Evolutionary conservation across 306 rosid genomes (phyloP).

Genomic region (Rosa chinensis): DNA sequence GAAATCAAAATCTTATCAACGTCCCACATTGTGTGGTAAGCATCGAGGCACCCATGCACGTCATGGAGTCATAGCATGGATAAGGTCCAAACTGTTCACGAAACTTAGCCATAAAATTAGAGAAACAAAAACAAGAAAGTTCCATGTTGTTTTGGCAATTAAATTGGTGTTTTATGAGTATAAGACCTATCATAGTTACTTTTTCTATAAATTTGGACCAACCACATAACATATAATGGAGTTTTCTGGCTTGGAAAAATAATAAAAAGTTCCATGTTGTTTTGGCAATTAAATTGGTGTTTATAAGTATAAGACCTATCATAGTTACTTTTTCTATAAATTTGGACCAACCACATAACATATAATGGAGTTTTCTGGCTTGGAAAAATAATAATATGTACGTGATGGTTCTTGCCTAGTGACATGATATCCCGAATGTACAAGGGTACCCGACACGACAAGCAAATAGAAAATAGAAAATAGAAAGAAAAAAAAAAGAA

Average conservation of each 20-base stretch:
- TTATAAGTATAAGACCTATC: not conserved
- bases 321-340: not conserved
- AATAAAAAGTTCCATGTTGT: not conserved
- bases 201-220: conserved; percentile 7
- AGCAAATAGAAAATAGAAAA: not conserved
- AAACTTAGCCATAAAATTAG: not conserved
- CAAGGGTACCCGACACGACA: not conserved
- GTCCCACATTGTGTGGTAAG: conserved; percentile 5
- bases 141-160: not conserved
- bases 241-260: not conserved
- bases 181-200: not conserved
- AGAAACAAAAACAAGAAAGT: not conserved
- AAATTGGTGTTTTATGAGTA: not conserved
- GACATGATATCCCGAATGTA: not conserved
- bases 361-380: not conserved
- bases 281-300: not conserved
- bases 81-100: not conserved
- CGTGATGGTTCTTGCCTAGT: not conserved
- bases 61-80: not conserved
- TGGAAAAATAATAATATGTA: not conserved
- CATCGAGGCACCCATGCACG: not conserved
- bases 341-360: conserved; percentile 9
- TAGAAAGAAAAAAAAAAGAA: not conserved
- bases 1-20: conserved; percentile 2
- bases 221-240: not conserved